These are phyloP conservation scores for Ceratobasidium sp. DNA, from an alignment of 1,284 basidiomycete genomes.

Conservation along the genomic window DNA sequence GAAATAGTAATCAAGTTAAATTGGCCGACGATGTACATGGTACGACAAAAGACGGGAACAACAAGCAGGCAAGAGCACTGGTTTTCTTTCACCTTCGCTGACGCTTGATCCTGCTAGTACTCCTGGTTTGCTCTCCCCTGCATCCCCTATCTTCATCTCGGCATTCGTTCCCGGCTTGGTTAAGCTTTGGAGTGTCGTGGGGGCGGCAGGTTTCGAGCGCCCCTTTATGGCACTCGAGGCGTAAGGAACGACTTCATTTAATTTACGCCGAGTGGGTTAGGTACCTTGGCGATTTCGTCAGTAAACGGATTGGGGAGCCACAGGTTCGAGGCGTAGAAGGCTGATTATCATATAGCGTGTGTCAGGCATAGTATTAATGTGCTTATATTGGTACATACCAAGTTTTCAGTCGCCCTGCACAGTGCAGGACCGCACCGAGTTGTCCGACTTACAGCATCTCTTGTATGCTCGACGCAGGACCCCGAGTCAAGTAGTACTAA, in stretches of 20 bases:
- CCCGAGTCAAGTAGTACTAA: constrained; percentile 90
- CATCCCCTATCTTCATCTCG: constrained; percentile 41
- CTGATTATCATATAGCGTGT: constrained; percentile 81
- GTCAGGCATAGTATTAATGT: neutral
- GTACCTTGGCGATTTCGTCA: constrained; percentile 78
- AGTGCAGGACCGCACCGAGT: constrained; percentile 76
- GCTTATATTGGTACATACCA: constrained; percentile 68
- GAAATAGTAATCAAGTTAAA: too few species aligned
- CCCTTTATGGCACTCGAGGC: neutral
- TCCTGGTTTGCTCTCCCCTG: constrained; percentile 15
- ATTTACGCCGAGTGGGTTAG: constrained; percentile 93
- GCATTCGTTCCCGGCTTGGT: constrained; percentile 38
- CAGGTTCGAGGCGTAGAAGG: constrained; percentile 50
- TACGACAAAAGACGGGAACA: too few species aligned
- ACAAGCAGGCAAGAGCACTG: neutral
- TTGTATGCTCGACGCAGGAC: constrained; percentile 79
- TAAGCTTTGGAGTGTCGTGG: constrained; percentile 41
- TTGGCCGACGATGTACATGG: too few species aligned
- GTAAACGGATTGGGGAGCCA: constrained; percentile 65
- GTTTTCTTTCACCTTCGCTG: constrained; percentile 28
- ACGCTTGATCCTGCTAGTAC: constrained; percentile 15
- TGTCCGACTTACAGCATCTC: constrained; percentile 77
- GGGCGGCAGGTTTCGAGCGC: neutral
- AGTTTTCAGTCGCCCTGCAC: constrained; percentile 79
- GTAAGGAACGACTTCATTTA: constrained; percentile 73